These are phyloP conservation scores for Tillandsia leiboldiana DNA, from an alignment of 176 grass and related monocot genomes.

Conservation along the genomic window DNA sequence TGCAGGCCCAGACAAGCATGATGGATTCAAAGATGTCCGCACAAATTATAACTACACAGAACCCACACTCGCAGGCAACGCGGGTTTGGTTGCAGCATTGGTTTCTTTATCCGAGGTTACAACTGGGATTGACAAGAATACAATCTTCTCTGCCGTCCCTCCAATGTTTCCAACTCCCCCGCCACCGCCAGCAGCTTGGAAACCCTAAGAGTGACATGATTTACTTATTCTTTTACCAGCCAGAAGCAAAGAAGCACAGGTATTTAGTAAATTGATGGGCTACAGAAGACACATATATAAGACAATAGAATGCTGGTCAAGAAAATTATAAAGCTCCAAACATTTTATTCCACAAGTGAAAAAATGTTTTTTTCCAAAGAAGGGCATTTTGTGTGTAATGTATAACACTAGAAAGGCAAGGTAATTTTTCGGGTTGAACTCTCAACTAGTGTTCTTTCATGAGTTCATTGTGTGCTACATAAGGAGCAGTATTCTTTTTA, in stretches of 20 bases:
- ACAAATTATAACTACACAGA: conserved; percentile 90
- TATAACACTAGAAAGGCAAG: conserved; percentile 3
- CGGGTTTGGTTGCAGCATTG: conserved; percentile 74
- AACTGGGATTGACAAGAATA: conserved; percentile 73
- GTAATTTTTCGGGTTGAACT: background rate
- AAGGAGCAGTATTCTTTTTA: conserved; percentile 37
- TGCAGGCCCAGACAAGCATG: conserved; percentile 82
- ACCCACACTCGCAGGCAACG: conserved; percentile 81
- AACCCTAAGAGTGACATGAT: conserved; percentile 36
- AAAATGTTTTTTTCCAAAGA: background rate
- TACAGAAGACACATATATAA: conserved; percentile 7
- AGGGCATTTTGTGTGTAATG: background rate
- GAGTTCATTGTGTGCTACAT: background rate
- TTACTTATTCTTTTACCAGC: conserved; percentile 24
- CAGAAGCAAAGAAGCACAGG: conserved; percentile 28
- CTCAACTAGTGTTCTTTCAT: background rate
- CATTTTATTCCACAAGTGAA: background rate
- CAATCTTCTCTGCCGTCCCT: conserved; percentile 82
- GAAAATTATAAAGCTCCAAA: background rate
- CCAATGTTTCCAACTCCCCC: conserved; percentile 81
- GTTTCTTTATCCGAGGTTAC: conserved; percentile 51
- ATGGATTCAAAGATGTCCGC: conserved; percentile 74
- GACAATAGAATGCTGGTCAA: conserved; percentile 21
- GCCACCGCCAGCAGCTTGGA: conserved; percentile 71
- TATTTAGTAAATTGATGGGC: conserved; percentile 34